A percentile compares a stretch with the other conserved stretches of the same genome.
phyloP scores from a whole-genome alignment of 2,329 filamentous ascomycete genomes.

The Fusarium albidum region DNA sequence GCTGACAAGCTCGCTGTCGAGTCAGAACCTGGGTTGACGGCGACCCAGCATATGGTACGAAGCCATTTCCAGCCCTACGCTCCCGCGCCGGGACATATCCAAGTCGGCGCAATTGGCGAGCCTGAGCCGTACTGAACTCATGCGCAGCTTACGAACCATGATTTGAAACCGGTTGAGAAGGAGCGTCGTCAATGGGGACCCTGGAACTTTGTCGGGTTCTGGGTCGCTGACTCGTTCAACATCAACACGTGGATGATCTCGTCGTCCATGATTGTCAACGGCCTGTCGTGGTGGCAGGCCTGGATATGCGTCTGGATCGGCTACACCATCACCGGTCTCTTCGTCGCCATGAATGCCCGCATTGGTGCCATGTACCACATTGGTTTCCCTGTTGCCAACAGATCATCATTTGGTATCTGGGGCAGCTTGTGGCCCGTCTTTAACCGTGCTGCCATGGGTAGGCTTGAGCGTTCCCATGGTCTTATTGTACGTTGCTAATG shows the following conservation, averaged over 20 bases:
- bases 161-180: conserved; percentile 82
- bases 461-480: conserved; percentile 25
- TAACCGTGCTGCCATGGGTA: conserved; percentile 82
- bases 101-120: not conserved
- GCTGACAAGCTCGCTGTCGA: conserved; percentile 74
- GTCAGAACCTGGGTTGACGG: conserved; percentile 78
- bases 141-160: conserved; percentile 76
- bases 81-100: not conserved
- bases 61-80: conserved; percentile 1
- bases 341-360: conserved; percentile 80
- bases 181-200: conserved; percentile 82
- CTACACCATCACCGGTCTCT: conserved; percentile 78
- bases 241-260: conserved; percentile 97
- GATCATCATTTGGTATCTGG: conserved; percentile 88
- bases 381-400: conserved; percentile 81
- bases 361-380: conserved; percentile 91
- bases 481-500: conserved; percentile 15
- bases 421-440: conserved; percentile 89
- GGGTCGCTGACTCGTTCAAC: conserved; percentile 86
- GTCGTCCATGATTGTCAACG: conserved; percentile 78
- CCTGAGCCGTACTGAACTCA: conserved; percentile 25
- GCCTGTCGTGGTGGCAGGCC: conserved; percentile 91
- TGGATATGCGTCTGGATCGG: conserved; percentile 91
- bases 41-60: conserved; percentile 78
- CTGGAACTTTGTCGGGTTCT: conserved; percentile 90